Conservation (phyloP, 2,329 filamentous ascomycete genomes). For the Penicillium sp. region DNA sequence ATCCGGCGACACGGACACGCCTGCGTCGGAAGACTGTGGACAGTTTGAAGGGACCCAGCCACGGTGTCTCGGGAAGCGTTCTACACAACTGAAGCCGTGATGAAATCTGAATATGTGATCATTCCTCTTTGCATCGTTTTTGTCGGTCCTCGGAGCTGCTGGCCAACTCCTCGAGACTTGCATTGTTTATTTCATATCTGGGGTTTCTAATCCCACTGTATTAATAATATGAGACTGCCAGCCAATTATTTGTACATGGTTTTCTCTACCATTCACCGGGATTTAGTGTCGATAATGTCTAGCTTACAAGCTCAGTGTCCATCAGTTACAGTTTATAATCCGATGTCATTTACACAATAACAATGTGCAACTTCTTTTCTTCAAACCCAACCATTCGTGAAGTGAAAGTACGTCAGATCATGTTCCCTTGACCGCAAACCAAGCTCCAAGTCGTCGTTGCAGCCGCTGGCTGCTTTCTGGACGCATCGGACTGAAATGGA, state of each 20-base stretch:
- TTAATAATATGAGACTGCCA: conserved; percentile 31
- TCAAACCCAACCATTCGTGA: neutral
- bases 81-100: conserved; percentile 31
- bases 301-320: conserved; percentile 2
- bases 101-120: conserved; percentile 12
- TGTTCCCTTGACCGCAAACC: conserved; percentile 9
- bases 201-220: conserved; percentile 26
- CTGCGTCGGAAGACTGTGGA: conserved; percentile 39
- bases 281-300: conserved; percentile 25
- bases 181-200: conserved; percentile 17
- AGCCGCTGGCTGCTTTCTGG: neutral
- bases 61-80: conserved; percentile 40
- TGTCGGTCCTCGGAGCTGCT: conserved; percentile 26
- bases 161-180: conserved; percentile 28
- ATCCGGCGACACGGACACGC: conserved; percentile 27
- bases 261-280: conserved; percentile 16
- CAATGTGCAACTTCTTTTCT: neutral
- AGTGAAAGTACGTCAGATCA: conserved; percentile 1
- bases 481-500: neutral
- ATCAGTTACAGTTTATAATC: neutral
- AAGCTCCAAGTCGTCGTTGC: conserved; percentile 17
- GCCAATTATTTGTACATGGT: conserved; percentile 25
- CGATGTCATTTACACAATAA: neutral
- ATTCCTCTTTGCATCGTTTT: conserved; percentile 16
- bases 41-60: conserved; percentile 33